Conservation (phyloP, 495 filamentous ascomycete genomes). For the Astrothelium subdiscretum region DNA sequence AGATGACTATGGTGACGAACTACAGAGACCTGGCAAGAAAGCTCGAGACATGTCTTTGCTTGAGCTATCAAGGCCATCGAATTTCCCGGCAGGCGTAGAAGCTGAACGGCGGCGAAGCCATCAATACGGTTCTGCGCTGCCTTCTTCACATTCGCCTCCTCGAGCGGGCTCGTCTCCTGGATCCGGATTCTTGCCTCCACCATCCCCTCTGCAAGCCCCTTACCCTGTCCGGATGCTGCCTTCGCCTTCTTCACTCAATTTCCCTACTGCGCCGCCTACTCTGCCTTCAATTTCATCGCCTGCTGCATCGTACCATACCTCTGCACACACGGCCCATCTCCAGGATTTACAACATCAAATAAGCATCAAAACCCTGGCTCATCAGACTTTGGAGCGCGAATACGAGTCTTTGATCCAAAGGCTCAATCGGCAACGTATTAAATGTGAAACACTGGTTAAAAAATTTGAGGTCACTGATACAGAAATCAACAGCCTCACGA, state of each 20-base stretch:
- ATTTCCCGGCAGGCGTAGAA: background rate
- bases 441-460: constrained; percentile 35
- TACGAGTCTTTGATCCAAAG: constrained; percentile 35
- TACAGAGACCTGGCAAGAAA: background rate
- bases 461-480: constrained; percentile 36
- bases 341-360: constrained; percentile 39
- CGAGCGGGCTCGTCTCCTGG: background rate
- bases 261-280: constrained; percentile 6
- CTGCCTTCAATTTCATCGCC: constrained; percentile 20
- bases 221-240: background rate
- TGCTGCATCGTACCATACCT: constrained; percentile 15
- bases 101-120: background rate
- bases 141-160: background rate
- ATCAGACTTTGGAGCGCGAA: constrained; percentile 36
- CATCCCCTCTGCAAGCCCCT: background rate
- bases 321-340: constrained; percentile 32
- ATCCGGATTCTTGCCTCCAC: background rate
- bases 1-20: background rate
- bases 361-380: constrained; percentile 35
- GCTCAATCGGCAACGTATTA: constrained; percentile 33
- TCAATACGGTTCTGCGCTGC: background rate
- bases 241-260: background rate
- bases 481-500: constrained; percentile 36
- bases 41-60: background rate
- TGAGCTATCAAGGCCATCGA: background rate